Evolutionary conservation across 768 basidiomycete species (phyloP).

Genomic region (Termitomyces sp.): DNA sequence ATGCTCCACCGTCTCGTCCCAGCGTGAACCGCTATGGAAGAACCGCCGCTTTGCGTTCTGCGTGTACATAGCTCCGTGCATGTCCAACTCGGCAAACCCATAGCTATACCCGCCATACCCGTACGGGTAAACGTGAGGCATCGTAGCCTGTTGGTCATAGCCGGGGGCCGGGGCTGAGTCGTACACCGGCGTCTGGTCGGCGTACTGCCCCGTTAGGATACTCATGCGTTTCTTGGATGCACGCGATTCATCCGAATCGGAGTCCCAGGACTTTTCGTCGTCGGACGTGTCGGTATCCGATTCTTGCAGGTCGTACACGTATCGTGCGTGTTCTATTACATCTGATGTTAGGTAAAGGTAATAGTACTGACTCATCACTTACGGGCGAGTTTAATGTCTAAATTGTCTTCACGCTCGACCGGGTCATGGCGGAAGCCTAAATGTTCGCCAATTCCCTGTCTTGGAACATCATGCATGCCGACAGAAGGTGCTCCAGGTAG

Average conservation of each 20-base stretch:
- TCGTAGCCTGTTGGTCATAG: background rate
- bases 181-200: constrained; percentile 41
- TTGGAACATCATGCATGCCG: constrained; percentile 77
- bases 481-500: constrained; percentile 73
- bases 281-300: constrained; percentile 43
- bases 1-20: constrained; percentile 26
- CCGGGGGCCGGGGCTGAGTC: constrained; percentile 17
- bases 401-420: constrained; percentile 46
- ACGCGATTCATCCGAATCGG: constrained; percentile 34
- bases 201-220: constrained; percentile 54
- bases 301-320: constrained; percentile 56
- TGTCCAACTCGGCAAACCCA: constrained; percentile 35
- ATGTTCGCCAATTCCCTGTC: constrained; percentile 59
- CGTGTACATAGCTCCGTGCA: constrained; percentile 20
- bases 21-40: constrained; percentile 42
- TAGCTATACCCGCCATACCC: constrained; percentile 35
- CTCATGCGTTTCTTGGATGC: constrained; percentile 57
- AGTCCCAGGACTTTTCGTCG: constrained; percentile 41
- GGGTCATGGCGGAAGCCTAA: constrained; percentile 50
- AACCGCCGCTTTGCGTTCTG: constrained; percentile 44
- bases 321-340: constrained; percentile 55
- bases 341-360: background rate
- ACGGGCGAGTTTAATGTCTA: constrained; percentile 73
- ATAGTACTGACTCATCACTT: constrained; percentile 21
- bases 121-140: constrained; percentile 13